Base-by-base conservation (phyloP, 2,329 filamentous ascomycete species). In the Cytospora piceicola region DNA sequence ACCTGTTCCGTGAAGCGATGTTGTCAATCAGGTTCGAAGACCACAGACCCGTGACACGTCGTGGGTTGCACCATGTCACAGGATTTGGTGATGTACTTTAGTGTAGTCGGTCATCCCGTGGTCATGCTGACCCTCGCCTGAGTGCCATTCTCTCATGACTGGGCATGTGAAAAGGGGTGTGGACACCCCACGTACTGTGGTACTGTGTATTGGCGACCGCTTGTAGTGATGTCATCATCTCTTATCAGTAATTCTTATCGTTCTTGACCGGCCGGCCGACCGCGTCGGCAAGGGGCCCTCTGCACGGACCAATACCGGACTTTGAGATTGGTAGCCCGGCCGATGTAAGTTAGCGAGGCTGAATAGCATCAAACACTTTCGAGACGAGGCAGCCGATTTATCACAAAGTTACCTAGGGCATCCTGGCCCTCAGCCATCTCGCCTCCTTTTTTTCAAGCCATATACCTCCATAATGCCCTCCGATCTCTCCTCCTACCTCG, bases 401-500 rank as follows among this genome's bases (percentile, higher is more conserved):
- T 9, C n/a, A 49, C 24, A 49, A 49, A 12, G n/a, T n/a, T 49
- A 12, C n/a, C 22, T 22, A 11, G n/a, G 11, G 46, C 42, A 11
- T 12, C 8, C 14, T n/a, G 22, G 42, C 22, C n/a, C 17, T 49
- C n/a, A 2, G 5, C 1, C 9, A 4, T 2, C 6, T n/a, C 46
- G 7, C 3, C 14, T 2, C 9, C 14, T 7, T n/a, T 46, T 11
- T 8, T 15, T n/a, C n/a, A n/a, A n/a, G n/a, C 46, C 7, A 49
- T 24, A 49, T 14, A 1, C 46, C 12, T 9, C 15, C 54, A 69
- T 22, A 32, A 87, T 87, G 85, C 78, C 84, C 53, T 81, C 82
- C 67, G 83, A 87, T 71, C 85, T 97, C 70, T 89, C 93, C 66
- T 88, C 89, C 74, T 99, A 98, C 74, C 87, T 99, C 42, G 94